Conservation (phyloP, 352 stramenopile genomes). For the Globisporangium cederbergense region DNA sequence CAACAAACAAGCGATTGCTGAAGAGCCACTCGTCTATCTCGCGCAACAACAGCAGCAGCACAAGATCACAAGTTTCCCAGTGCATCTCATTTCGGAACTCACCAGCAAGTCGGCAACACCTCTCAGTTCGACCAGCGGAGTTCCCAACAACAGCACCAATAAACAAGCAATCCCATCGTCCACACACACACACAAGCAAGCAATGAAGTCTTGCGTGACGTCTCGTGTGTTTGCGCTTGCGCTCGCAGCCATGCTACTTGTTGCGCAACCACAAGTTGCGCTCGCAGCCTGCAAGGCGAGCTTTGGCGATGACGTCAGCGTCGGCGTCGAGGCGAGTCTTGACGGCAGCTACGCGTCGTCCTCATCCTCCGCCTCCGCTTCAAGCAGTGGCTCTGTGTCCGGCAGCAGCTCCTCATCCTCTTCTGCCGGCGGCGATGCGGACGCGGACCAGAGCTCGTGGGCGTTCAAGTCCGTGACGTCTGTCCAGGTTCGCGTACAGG, state of each 20-base stretch:
- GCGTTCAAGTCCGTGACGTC: constrained; percentile 38
- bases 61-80: neutral
- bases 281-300: neutral
- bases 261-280: neutral
- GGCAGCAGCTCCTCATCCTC: neutral
- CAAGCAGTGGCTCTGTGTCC: no score
- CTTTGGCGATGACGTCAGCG: neutral
- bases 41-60: neutral
- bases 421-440: neutral
- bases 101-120: neutral
- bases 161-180: no score
- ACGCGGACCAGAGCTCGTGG: neutral
- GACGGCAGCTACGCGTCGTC: neutral
- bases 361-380: neutral
- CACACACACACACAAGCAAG: neutral
- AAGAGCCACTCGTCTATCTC: neutral
- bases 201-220: neutral
- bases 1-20: neutral
- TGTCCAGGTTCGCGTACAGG: constrained; percentile 53
- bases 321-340: neutral
- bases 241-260: neutral
- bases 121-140: neutral
- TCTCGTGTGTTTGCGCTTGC: neutral
- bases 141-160: neutral
- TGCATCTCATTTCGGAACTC: neutral